phyloP scores from a whole-genome alignment of 2,329 filamentous ascomycete species.

The Neocucurbitaria cava region DNA sequence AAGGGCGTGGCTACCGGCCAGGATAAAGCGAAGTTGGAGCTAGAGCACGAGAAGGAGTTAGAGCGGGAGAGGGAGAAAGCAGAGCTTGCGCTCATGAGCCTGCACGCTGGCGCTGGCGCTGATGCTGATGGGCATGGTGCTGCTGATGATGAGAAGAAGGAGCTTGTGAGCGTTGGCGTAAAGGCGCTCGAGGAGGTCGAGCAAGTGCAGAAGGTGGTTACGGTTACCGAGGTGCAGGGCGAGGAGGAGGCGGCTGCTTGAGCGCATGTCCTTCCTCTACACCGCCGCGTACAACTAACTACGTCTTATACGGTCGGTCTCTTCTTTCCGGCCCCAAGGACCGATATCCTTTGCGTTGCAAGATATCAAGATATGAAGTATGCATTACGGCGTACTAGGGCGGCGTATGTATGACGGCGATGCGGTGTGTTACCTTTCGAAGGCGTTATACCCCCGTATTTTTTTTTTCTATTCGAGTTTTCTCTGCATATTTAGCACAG shows the following conservation, averaged over 20 bases:
- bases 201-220: not conserved
- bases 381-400: not conserved
- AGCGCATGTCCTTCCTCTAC: too few relatives aligned
- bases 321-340: too few relatives aligned
- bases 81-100: not conserved
- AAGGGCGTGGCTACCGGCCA: slow-evolving; percentile 43
- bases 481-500: not conserved
- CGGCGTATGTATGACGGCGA: too few relatives aligned
- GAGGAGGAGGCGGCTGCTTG: too few relatives aligned
- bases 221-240: too few relatives aligned
- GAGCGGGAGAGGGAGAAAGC: slow-evolving; percentile 13
- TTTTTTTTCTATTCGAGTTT: not conserved
- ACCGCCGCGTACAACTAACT: too few relatives aligned
- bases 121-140: too few relatives aligned
- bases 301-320: too few relatives aligned
- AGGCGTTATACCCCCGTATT: not conserved
- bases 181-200: slow-evolving; percentile 8
- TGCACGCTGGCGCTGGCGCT: too few relatives aligned
- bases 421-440: not conserved
- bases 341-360: too few relatives aligned
- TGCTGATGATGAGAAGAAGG: not conserved
- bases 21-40: slow-evolving; percentile 29
- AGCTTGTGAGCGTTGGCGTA: slow-evolving; percentile 8
- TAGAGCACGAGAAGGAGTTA: slow-evolving; percentile 15
- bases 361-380: not conserved